phyloP scores from a whole-genome alignment of 2,329 filamentous ascomycete species.

The Pyricularia pennisetigena region DNA sequence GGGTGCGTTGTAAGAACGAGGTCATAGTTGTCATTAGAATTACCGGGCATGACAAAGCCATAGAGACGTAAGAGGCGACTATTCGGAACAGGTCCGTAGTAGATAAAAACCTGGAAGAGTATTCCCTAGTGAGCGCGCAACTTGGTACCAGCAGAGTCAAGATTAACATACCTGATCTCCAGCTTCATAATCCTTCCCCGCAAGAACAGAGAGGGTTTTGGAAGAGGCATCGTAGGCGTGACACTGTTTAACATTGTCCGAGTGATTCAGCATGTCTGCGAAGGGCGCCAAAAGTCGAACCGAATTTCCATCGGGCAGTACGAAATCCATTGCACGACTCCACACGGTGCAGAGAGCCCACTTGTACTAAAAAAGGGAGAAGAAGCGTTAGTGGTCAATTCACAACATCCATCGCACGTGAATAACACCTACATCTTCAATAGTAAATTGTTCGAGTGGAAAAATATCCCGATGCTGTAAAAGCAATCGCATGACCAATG shows the following conservation, averaged over 20 bases:
- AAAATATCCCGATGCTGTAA: background rate
- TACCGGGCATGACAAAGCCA: background rate
- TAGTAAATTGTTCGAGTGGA: background rate
- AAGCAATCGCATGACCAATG: background rate
- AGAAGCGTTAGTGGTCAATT: background rate
- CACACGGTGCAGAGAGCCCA: background rate
- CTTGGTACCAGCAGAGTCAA: background rate
- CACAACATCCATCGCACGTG: background rate
- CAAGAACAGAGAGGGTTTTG: background rate
- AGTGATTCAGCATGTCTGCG: background rate
- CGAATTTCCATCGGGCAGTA: background rate
- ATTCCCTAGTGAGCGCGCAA: background rate
- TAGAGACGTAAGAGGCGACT: background rate
- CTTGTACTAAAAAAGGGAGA: background rate
- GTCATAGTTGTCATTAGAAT: background rate
- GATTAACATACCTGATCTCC: background rate
- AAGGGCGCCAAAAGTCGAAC: background rate
- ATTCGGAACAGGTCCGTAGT: background rate
- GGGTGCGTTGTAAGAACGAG: background rate
- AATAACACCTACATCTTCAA: background rate
- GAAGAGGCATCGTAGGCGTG: background rate
- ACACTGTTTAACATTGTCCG: background rate
- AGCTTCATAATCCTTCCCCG: background rate
- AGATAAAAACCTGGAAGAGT: background rate
- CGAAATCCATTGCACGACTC: slow-evolving; percentile 1